Evolutionary conservation across 441 rosid genomes (phyloP).

Genomic region (Heliophila coronopifolia): DNA sequence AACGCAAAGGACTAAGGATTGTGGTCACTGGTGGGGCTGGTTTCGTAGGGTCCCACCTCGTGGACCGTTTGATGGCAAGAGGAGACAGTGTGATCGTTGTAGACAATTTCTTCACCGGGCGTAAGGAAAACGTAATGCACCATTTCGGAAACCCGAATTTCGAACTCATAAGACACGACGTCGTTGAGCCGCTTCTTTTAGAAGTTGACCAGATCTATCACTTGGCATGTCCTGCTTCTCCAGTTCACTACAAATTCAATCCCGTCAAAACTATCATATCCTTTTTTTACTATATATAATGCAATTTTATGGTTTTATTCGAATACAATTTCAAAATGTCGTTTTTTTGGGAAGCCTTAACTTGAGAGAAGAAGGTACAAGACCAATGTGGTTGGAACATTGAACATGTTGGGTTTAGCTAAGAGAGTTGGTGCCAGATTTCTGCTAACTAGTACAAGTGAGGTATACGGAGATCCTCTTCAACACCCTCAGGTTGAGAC

Average conservation of each 20-base stretch:
- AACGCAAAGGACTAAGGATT: conserved; percentile 46
- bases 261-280: conserved; percentile 85
- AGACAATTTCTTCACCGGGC: conserved; percentile 75
- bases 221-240: conserved; percentile 79
- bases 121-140: conserved; percentile 68
- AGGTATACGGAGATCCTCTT: conserved; percentile 80
- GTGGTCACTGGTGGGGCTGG: conserved; percentile 87
- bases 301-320: background rate
- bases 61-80: conserved; percentile 64
- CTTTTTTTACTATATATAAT: conserved; percentile 22
- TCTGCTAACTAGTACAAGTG: conserved; percentile 68
- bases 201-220: conserved; percentile 83
- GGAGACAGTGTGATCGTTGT: conserved; percentile 75
- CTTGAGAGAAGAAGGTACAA: conserved; percentile 34
- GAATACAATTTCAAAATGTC: background rate
- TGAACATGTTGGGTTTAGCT: conserved; percentile 76
- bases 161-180: conserved; percentile 68
- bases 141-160: conserved; percentile 72
- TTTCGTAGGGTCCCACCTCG: conserved; percentile 81
- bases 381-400: conserved; percentile 75
- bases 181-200: conserved; percentile 56
- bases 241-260: conserved; percentile 82
- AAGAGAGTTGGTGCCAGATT: conserved; percentile 76
- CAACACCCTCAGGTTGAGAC: conserved; percentile 80
- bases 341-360: too few species aligned